Evolutionary conservation across 2,329 filamentous ascomycete genomes (phyloP), one percentile per base, ranked within the genome.

Genomic region (Chlorencoelia australis): DNA sequence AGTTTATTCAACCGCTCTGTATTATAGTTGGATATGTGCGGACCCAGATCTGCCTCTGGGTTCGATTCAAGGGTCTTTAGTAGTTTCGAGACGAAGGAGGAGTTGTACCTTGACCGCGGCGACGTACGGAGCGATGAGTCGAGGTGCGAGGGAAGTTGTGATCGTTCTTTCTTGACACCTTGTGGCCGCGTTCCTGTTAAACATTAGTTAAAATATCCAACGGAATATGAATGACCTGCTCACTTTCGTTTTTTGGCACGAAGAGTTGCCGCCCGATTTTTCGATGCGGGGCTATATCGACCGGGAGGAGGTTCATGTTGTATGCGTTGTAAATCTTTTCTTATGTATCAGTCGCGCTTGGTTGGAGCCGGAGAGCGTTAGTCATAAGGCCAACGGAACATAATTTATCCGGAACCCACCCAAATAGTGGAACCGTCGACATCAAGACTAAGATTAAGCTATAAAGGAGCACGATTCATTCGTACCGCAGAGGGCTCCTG

Each of bases 1-100:
- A 35, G 33, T 35, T 35, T 35, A 35, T 35, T 35, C 14, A 35
- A 18, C 17, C 18, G 18, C 30, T 33, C 18, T 16, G 30, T 21
- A 33, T 19, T 33, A 33, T 33, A 33, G 8, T 22, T 33, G 18
- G 18, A 33, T 33, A 33, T 33, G 13, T 33, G 19, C 18, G 13
- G 18, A 33, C 30, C 19, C n/a, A 33, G 18, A 33, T 33, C 30
- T 33, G 16, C 18, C 30, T 33, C 18, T 33, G 18, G 21, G 21
- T 24, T 24, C 21, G 21, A 25, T 25, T 34, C 21, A 27, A 34
- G 21, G 21, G 26, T 34, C 32, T 34, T 26, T n/a, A 34, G 32
- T 22, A 34, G 20, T 34, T 34, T 34, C 21, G 21, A 34, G 21
- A 26, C 20, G 17, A 34, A 34, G 21, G 19, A 11, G 32, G 20